Conservation (phyloP, 2,329 filamentous ascomycete genomes). For the Neospermospora avenae region DNA sequence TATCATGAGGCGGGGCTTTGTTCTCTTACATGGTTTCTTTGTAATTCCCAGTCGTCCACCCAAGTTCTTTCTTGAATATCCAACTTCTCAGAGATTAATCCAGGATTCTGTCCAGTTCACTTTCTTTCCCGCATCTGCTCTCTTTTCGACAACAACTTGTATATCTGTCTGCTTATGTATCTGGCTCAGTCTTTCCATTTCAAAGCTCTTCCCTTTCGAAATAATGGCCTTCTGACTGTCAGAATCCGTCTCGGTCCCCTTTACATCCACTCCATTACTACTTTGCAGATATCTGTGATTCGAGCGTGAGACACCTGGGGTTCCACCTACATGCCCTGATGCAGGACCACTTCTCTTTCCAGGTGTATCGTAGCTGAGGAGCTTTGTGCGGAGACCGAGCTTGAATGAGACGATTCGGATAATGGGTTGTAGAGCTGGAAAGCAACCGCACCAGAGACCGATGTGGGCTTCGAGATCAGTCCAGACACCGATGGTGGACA, state of each 20-base stretch:
- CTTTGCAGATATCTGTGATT: constrained; percentile 7
- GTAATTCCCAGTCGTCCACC: too few relatives aligned
- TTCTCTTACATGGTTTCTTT: too few relatives aligned
- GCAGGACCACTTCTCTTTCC: background rate
- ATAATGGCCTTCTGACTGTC: constrained; percentile 9
- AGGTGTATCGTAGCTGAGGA: constrained; percentile 7
- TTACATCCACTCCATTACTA: background rate
- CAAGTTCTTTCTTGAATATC: too few relatives aligned
- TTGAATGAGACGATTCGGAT: constrained; percentile 34
- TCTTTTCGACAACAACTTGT: constrained; percentile 1
- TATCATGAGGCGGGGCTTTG: too few relatives aligned
- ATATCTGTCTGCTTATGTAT: constrained; percentile 5
- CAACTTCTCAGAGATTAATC: background rate
- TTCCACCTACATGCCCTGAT: background rate
- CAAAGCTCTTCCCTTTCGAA: constrained; percentile 4
- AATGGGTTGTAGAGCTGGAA: constrained; percentile 41
- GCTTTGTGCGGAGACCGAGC: constrained; percentile 27
- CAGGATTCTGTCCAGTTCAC: background rate
- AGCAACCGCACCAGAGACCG: constrained; percentile 43
- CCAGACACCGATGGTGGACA: constrained; percentile 39
- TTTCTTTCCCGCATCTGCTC: background rate
- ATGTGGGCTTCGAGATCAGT: constrained; percentile 42
- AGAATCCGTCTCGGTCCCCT: background rate
- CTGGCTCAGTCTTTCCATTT: background rate
- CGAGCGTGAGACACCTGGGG: background rate